Evolutionary conservation across 768 basidiomycete species (phyloP).

Genomic region (Xerocomellus amylosporus): DNA sequence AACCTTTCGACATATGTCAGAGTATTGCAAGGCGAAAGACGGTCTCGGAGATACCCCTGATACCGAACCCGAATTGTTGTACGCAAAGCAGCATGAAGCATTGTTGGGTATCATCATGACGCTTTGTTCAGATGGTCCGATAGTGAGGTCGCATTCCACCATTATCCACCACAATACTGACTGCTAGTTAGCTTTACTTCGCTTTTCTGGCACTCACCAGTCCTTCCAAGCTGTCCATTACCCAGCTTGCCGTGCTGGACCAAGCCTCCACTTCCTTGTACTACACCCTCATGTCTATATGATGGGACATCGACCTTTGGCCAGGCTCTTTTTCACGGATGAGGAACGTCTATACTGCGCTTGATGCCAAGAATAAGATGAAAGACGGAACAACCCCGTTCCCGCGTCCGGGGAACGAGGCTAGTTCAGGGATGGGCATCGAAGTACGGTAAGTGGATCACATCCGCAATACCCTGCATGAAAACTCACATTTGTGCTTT

Average conservation of each 20-base stretch:
- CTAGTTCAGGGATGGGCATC: conserved; percentile 13
- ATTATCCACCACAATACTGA: background rate
- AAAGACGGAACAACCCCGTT: conserved; percentile 26
- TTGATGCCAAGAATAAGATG: conserved; percentile 23
- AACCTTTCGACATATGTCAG: conserved; percentile 3
- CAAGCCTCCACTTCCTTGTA: conserved; percentile 25
- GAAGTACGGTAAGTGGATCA: conserved; percentile 16
- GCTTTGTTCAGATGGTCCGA: conserved; percentile 18
- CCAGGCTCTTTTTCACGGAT: conserved; percentile 21
- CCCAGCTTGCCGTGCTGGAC: conserved; percentile 31
- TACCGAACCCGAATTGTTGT: conserved; percentile 11
- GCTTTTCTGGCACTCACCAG: conserved; percentile 25
- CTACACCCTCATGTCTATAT: conserved; percentile 20
- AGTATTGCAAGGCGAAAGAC: conserved; percentile 20
- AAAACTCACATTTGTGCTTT: background rate
- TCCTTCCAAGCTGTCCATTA: conserved; percentile 28
- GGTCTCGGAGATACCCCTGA: conserved; percentile 20
- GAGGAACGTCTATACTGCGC: conserved; percentile 20
- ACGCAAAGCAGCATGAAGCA: background rate
- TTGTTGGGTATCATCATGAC: conserved; percentile 2
- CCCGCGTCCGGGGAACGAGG: conserved; percentile 19
- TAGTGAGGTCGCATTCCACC: conserved; percentile 6
- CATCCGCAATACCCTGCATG: background rate
- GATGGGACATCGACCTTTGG: conserved; percentile 1
- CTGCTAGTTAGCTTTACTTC: conserved; percentile 23